A percentile compares a stretch with the other conserved stretches of the same genome.
Evolutionary conservation across 345 rosid genomes (phyloP).

Genomic region (Zanthoxylum bungeanum): DNA sequence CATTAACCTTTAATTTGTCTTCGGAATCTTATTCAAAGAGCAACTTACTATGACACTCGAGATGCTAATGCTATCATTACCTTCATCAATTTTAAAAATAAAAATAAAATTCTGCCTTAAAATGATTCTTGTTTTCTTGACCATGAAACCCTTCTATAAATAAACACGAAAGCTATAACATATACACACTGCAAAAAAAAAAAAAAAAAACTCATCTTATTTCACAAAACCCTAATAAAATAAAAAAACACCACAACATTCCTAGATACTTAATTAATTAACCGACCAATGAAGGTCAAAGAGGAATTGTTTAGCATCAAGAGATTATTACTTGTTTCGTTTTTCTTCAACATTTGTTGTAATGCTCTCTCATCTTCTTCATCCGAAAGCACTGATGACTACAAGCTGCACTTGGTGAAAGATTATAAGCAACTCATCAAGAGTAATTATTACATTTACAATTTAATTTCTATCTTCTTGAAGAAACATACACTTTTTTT

Average conservation of each 20-base stretch:
- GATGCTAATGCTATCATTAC: not conserved
- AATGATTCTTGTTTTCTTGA: not conserved
- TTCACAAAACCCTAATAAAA: not conserved
- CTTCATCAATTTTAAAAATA: not conserved
- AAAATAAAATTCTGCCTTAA: not conserved
- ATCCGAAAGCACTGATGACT: not conserved
- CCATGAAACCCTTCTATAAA: not conserved
- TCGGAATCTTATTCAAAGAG: constrained; percentile 1
- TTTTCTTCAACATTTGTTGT: constrained; percentile 8
- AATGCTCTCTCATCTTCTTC: constrained; percentile 7
- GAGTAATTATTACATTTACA: not conserved
- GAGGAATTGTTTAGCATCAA: not conserved
- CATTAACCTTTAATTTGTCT: not conserved
- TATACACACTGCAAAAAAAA: too few relatives aligned
- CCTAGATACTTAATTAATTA: not conserved
- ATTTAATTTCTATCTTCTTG: not conserved
- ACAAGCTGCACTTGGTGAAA: not conserved
- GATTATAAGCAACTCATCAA: not conserved
- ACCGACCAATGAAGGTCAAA: not conserved
- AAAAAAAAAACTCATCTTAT: too few relatives aligned
- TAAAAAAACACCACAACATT: not conserved
- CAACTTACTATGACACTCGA: too few relatives aligned
- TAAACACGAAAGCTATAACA: not conserved
- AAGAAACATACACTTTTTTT: not conserved
- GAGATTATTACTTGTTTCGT: not conserved